Evolutionary conservation across 495 filamentous ascomycete genomes (phyloP).

Genomic region (Xylaria flabelliformis): DNA sequence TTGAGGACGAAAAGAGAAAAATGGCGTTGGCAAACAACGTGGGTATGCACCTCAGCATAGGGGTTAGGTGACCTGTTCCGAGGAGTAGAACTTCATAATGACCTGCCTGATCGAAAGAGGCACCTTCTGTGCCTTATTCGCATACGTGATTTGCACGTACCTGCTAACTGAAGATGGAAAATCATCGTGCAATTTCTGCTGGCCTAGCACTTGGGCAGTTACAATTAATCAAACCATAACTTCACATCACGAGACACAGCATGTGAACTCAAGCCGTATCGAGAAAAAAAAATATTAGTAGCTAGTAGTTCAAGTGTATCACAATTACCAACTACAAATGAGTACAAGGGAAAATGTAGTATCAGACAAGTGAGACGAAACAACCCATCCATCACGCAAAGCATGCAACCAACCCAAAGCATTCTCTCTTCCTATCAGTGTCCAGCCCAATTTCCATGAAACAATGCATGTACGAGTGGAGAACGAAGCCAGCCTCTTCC

Average conservation of each 20-base stretch:
- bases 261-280: neutral
- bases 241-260: neutral
- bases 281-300: neutral
- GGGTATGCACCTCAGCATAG: neutral
- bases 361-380: constrained; percentile 19
- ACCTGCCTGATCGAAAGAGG: neutral
- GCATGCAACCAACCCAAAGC: constrained; percentile 19
- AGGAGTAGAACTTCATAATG: neutral
- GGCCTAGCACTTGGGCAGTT: neutral
- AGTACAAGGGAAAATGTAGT: constrained; percentile 16
- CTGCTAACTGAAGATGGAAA: neutral
- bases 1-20: neutral
- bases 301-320: neutral
- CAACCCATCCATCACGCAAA: constrained; percentile 21
- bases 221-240: neutral
- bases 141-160: neutral
- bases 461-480: neutral
- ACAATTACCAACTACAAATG: constrained; percentile 20
- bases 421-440: neutral
- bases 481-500: constrained; percentile 9
- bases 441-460: constrained; percentile 4
- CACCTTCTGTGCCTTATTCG: neutral
- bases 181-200: neutral
- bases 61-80: neutral
- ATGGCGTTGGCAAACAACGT: neutral